Conservation (phyloP, 106 monocot genomes). For the Triglochin maritima region DNA sequence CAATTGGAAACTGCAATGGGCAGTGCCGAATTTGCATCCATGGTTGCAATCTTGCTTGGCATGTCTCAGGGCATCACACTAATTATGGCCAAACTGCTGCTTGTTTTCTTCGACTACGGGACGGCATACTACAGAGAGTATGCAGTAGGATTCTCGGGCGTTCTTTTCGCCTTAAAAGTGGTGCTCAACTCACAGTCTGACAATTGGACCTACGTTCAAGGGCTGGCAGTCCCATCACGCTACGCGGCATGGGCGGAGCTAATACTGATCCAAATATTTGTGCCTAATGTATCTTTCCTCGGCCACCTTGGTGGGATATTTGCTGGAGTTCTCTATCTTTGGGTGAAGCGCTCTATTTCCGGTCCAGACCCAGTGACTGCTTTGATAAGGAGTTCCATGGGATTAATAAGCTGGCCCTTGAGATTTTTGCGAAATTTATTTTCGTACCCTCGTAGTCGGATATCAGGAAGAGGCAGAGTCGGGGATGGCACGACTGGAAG, state of each 20-base stretch:
- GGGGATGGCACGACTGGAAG: conserved; percentile 7
- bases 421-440: conserved; percentile 29
- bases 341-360: conserved; percentile 20
- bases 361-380: conserved; percentile 46
- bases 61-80: conserved; percentile 86
- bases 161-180: conserved; percentile 83
- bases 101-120: conserved; percentile 54
- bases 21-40: conserved; percentile 64
- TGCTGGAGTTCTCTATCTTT: conserved; percentile 73
- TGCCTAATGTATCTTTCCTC: conserved; percentile 70
- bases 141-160: conserved; percentile 85
- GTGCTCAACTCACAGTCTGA: conserved; percentile 65
- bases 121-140: conserved; percentile 55
- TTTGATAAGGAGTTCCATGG: conserved; percentile 21
- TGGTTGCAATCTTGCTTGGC: conserved; percentile 59
- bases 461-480: conserved; percentile 45
- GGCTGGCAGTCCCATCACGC: conserved; percentile 54
- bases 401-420: conserved; percentile 46
- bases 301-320: conserved; percentile 91
- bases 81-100: conserved; percentile 51
- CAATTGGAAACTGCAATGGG: conserved; percentile 86
- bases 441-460: conserved; percentile 1
- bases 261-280: conserved; percentile 70
- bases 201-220: conserved; percentile 35
- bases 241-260: conserved; percentile 90